A percentile compares a stretch with the other conserved stretches of the same genome.
phyloP scores from a whole-genome alignment of 345 rosid genomes.

The Laguncularia racemosa region DNA sequence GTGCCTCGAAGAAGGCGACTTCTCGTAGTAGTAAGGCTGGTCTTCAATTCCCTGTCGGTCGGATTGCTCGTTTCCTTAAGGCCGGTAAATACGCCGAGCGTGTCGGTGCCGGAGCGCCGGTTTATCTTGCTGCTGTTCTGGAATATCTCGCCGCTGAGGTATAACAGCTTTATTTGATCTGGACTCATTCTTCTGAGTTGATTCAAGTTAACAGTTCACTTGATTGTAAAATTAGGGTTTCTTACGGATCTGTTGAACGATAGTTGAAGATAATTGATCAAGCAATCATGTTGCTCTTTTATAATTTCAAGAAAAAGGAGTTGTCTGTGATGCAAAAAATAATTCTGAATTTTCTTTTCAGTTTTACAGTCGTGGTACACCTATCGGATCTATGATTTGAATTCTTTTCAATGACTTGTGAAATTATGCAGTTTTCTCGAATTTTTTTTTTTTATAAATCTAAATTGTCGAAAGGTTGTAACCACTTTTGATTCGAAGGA shows the following conservation, averaged over 20 bases:
- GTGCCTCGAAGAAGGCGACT: slow-evolving; percentile 82
- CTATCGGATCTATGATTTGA: no score
- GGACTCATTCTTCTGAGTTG: background rate
- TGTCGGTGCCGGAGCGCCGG: slow-evolving; percentile 91
- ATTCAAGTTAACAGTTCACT: background rate
- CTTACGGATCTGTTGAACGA: background rate
- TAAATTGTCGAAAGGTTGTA: no score
- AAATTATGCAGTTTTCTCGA: no score
- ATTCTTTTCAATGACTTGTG: no score
- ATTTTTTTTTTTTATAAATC: background rate
- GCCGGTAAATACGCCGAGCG: slow-evolving; percentile 97
- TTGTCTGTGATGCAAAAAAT: no score
- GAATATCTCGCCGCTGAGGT: slow-evolving; percentile 97
- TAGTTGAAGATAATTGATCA: no score
- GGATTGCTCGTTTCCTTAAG: slow-evolving; percentile 87
- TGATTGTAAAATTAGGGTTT: background rate
- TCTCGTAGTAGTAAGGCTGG: slow-evolving; percentile 96
- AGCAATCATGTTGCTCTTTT: no score
- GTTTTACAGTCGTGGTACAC: no score
- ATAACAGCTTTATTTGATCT: background rate
- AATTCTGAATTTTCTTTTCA: no score
- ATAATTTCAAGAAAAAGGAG: no score
- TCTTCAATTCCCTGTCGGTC: slow-evolving; percentile 88
- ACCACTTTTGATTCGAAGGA: no score
- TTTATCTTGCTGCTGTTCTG: slow-evolving; percentile 89